Base-by-base conservation (phyloP, 78 protist genomes). In the Isochrysis galbana region DNA sequence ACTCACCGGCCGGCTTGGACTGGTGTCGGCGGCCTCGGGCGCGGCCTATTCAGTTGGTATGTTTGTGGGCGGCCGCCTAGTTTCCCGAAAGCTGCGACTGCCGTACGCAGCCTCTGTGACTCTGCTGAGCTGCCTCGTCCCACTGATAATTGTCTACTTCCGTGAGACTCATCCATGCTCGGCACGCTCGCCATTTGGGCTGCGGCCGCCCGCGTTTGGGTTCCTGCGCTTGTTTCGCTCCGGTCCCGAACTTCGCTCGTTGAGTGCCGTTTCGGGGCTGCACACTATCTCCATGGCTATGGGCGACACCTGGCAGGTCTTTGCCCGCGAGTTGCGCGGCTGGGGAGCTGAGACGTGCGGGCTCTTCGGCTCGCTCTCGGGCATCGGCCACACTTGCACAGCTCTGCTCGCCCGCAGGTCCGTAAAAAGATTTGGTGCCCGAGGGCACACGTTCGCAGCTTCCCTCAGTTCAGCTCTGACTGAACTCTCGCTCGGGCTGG, bases 231-330 rank as follows among this genome's bases (percentile, higher is more conserved):
- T 70, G 45, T 70, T 70, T 41, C 34, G 41, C 41, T 32, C 34
- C 41, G 80, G 80, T 41, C 32, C 11, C 29, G 4, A 36, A 41
- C 80, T 70, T 19, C 80, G 80, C 41, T 2, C 44, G 29, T 21
- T 70, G 39, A 3, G 29, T 23, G 5, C 80, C n/a, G 41, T 70
- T 21, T 19, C 14, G 45, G 41, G 45, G 29, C 80, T 70, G 36
- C 80, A 70, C n/a, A 26, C 41, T 21, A n/a, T 3, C 80, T n/a
- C 80, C 29, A 34, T 70, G n/a, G 3, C 42, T 19, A 70, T 70
- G 80, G 80, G 80, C 34, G 80, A 70, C 41, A 70, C 80, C 44
- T 70, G 80, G 80, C 80, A 70, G 41, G 80, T 70, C 42, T 70
- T 70, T 22, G 80, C 80, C 14, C 80, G 80, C 41, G 41, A 70